Evolutionary conservation across 2,329 filamentous ascomycete genomes (phyloP), one percentile per base, ranked within the genome.

Genomic region (Epichloe scottii): DNA sequence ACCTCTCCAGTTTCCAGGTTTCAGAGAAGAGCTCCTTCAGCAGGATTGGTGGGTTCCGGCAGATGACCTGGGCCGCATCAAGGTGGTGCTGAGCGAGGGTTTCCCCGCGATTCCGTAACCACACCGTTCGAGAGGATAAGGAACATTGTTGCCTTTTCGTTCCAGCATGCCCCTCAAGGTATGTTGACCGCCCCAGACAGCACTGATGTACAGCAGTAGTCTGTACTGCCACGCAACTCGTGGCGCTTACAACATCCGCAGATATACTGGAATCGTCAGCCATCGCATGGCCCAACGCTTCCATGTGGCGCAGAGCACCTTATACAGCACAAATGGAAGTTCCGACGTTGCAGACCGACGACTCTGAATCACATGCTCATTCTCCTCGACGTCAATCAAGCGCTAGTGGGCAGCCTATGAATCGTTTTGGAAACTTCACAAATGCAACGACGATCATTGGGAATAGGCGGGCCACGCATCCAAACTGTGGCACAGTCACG

Each of bases 91-190:
- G 52, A 82, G 85, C 46, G 87, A 91, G 62, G 83, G 86, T 0
- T 81, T 52, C 71, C 75, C 10, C 71, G 80, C 38, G 72, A 77
- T 53, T 77, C 70, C 2, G 51, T 68, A 1, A 68, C 70, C 2
- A 66, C 70, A 41, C 77, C 79, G 0, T 79, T 86, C 56, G 81
- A 87, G 58, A 72, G 81, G 40, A 71, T 86, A 55, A 85, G 84
- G 61, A 87, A 90, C 59, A 67, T 89, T 43, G 78, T 89, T 23
- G 78, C 78, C 14, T 93, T 95, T 65, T 84, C 88, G 1, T 95
- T 94, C 59, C 87, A 93, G 61, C 87, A 93, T 70, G 89, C 86
- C 35, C 88, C 89, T 1, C 68, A 86, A 50, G 76, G 88, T 91
- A 70, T 57, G 74, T 67, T 30, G 15, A 38, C 7, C 6, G 19